Conservation (phyloP, 2,329 filamentous ascomycete genomes). For the Dactylellina cionopaga region DNA sequence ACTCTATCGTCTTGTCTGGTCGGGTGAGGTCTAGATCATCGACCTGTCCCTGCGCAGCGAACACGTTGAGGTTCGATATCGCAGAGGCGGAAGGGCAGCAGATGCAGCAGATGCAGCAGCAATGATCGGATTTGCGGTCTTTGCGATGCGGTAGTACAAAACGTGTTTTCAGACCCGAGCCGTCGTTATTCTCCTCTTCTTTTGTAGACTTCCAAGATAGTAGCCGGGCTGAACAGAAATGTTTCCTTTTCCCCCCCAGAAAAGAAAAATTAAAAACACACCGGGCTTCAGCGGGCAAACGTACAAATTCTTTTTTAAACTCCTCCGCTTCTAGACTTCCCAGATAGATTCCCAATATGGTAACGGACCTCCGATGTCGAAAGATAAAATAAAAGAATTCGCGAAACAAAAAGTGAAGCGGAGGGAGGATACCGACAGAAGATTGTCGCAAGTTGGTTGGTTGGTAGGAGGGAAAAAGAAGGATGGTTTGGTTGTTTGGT, state of each 20-base stretch:
- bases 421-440: background rate
- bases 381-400: background rate
- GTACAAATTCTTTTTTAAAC: slow-evolving; percentile 10
- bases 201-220: background rate
- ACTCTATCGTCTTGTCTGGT: too few species aligned
- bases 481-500: slow-evolving; percentile 1
- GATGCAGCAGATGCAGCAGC: too few species aligned
- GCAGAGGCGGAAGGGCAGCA: slow-evolving; percentile 6
- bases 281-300: slow-evolving; percentile 12
- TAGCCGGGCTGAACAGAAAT: slow-evolving; percentile 13
- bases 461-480: background rate
- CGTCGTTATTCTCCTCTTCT: background rate
- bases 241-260: slow-evolving; percentile 6
- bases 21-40: background rate
- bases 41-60: slow-evolving; percentile 14
- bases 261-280: slow-evolving; percentile 20
- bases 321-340: background rate
- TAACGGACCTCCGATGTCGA: slow-evolving; percentile 34
- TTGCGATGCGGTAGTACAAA: slow-evolving; percentile 48
- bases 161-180: slow-evolving; percentile 6
- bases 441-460: background rate
- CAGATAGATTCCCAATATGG: too few species aligned
- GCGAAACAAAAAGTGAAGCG: background rate
- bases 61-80: slow-evolving; percentile 46
- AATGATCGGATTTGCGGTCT: slow-evolving; percentile 16